phyloP scores from a whole-genome alignment of 2,329 filamentous ascomycete species.

The Ascocoryne sarcoides region DNA sequence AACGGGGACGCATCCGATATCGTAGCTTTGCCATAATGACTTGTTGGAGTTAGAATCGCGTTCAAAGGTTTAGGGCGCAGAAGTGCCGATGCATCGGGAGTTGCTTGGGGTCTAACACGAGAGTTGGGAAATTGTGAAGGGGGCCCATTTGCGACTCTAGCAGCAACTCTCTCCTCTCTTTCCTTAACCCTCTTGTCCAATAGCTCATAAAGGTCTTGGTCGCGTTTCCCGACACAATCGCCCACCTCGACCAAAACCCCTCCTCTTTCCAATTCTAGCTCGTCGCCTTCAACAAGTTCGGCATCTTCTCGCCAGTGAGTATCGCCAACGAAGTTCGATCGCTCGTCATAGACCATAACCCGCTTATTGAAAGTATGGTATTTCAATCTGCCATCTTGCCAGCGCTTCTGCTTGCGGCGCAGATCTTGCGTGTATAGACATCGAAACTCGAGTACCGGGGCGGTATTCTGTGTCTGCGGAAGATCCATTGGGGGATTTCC shows the following conservation, averaged over 20 bases:
- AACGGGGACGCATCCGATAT: slow-evolving; percentile 55
- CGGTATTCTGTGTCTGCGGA: slow-evolving; percentile 39
- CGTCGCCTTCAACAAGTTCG: slow-evolving; percentile 71
- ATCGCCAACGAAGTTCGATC: slow-evolving; percentile 74
- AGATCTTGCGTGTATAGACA: slow-evolving; percentile 86
- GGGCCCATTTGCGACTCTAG: slow-evolving; percentile 23
- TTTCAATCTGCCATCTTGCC: slow-evolving; percentile 84
- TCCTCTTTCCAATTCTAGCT: slow-evolving; percentile 68
- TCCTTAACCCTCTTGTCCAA: slow-evolving; percentile 60
- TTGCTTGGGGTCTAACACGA: slow-evolving; percentile 10
- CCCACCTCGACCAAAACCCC: slow-evolving; percentile 72
- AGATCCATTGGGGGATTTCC: slow-evolving; percentile 14
- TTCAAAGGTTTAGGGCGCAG: slow-evolving; percentile 50
- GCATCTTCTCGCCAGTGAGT: slow-evolving; percentile 66
- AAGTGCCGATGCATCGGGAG: slow-evolving; percentile 34
- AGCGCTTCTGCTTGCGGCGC: slow-evolving; percentile 78
- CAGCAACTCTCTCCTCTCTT: slow-evolving; percentile 38
- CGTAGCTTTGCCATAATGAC: slow-evolving; percentile 52
- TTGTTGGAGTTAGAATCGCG: slow-evolving; percentile 54
- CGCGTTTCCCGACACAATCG: slow-evolving; percentile 60
- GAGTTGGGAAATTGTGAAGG: slow-evolving; percentile 21
- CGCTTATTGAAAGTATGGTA: slow-evolving; percentile 89
- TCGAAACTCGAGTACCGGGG: slow-evolving; percentile 72
- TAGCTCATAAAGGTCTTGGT: slow-evolving; percentile 71
- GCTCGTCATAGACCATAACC: slow-evolving; percentile 81